Evolutionary conservation across 768 basidiomycete species (phyloP), one percentile per base, ranked within the genome.

Genomic region (Macrolepiota dolichaula): DNA sequence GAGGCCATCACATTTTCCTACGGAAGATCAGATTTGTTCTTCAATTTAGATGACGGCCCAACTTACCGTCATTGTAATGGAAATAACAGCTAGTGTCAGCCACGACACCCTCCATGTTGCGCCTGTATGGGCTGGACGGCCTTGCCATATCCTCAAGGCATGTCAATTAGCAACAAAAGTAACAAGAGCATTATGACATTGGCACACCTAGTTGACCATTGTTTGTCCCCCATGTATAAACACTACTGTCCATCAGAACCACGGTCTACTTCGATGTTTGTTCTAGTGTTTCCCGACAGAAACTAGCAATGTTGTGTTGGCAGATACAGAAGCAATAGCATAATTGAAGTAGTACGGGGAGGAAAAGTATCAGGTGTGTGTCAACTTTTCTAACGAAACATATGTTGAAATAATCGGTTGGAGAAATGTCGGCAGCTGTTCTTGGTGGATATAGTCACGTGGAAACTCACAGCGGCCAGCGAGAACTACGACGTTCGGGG

Each of bases 141-240:
- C 69, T 85, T 90, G 63, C 92, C 89, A 65, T 95, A 95, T 1
- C 92, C 91, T 91, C 52, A 56, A 35, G 64, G 32, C 6, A 9
- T 38, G 36, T 24, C 7, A 32, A 19, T 50, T 52, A 51, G 35
- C 19, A 37, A 35, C 9, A 40, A 32, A 22, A 17, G 9, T 35
- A 25, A 19, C 17, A 36, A 37, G 22, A 17, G 55, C 22, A 32
- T 29, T 40, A 40, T 24, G 15, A n/a, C 42, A 36, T 38, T 25
- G 7, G 68, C 80, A 56, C 62, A 86, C 95, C 96, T 3, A 98
- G 80, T 71, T 99, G 97, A 0, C 97, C 97, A 44, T 81, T 82
- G 72, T 98, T 97, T 25, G 89, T 92, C 0, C 97, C 97, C 95
- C 95, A 98, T 0, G 93, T 94, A 71, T 82, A 95, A 1, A 94